These are phyloP conservation scores for Leucosporidium creatinivorum DNA, from an alignment of 768 basidiomycete genomes.

Conservation along the genomic window DNA sequence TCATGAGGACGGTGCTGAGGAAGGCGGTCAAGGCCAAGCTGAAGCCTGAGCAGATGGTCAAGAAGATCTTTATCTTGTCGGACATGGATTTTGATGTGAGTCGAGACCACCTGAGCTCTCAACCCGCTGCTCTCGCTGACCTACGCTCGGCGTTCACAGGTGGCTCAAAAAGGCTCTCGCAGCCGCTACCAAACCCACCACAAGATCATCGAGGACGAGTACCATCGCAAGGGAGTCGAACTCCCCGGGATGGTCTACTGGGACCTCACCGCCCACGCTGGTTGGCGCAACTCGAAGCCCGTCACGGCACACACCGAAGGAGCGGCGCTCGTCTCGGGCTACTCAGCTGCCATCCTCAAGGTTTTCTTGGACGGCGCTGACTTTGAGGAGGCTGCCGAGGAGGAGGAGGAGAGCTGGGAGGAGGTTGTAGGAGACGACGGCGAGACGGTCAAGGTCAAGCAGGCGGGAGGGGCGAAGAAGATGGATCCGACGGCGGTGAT, in stretches of 20 bases:
- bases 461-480: background rate
- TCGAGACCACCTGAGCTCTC: background rate
- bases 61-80: conserved; percentile 65
- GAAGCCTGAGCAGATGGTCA: conserved; percentile 64
- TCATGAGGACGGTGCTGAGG: conserved; percentile 61
- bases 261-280: conserved; percentile 47
- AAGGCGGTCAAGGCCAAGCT: conserved; percentile 55
- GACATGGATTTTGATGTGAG: conserved; percentile 70
- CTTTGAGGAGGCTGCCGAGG: conserved; percentile 27
- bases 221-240: too few relatives aligned
- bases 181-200: conserved; percentile 49
- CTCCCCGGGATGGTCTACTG: conserved; percentile 68
- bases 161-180: background rate
- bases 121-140: background rate
- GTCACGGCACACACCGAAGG: conserved; percentile 54
- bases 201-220: conserved; percentile 53
- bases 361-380: conserved; percentile 56
- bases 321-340: conserved; percentile 64
- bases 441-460: conserved; percentile 31
- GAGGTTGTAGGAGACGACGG: conserved; percentile 14
- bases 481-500: conserved; percentile 21
- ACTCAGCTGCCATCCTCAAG: conserved; percentile 62
- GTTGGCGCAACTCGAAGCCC: conserved; percentile 44
- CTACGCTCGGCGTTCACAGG: too few relatives aligned
- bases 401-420: conserved; percentile 45